A percentile compares a stretch with the other conserved stretches of the same genome.
Conservation (phyloP, 208 protist genomes). For the Trypanosoma cruzi region DNA sequence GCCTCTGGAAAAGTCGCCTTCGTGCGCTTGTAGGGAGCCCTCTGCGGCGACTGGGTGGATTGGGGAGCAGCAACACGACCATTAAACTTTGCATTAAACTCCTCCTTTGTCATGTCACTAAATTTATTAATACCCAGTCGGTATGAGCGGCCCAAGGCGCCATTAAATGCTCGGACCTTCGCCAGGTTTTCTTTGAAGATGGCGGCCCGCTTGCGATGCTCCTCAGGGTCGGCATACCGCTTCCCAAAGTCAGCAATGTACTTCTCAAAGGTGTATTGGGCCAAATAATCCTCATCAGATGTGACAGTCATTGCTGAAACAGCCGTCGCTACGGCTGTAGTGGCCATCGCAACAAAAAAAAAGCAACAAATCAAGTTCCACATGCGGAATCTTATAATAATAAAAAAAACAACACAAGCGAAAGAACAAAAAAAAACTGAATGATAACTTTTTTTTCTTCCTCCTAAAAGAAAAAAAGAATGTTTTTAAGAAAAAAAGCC, state of each 20-base stretch:
- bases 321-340: not conserved
- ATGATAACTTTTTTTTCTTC: not conserved
- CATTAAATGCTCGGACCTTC: slow-evolving; percentile 43
- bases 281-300: not conserved
- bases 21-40: not conserved
- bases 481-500: too few species aligned
- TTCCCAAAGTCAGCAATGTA: slow-evolving; percentile 45
- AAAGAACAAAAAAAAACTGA: not conserved
- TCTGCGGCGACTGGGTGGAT: not conserved
- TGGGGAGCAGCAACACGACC: not conserved
- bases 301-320: not conserved
- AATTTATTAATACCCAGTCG: slow-evolving; percentile 45
- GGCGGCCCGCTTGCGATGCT: slow-evolving; percentile 36
- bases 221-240: slow-evolving; percentile 31
- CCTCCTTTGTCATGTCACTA: slow-evolving; percentile 50
- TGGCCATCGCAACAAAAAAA: not conserved
- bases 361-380: not conserved
- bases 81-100: slow-evolving; percentile 32
- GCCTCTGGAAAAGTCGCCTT: slow-evolving; percentile 1
- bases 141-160: slow-evolving; percentile 13
- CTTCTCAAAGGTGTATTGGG: slow-evolving; percentile 32
- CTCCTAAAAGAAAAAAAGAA: not conserved
- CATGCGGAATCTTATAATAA: not conserved
- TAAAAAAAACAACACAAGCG: too few species aligned
- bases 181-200: slow-evolving; percentile 38